phyloP scores from a whole-genome alignment of 1,139 yeast genomes.

The Kodamaea fungicola region DNA sequence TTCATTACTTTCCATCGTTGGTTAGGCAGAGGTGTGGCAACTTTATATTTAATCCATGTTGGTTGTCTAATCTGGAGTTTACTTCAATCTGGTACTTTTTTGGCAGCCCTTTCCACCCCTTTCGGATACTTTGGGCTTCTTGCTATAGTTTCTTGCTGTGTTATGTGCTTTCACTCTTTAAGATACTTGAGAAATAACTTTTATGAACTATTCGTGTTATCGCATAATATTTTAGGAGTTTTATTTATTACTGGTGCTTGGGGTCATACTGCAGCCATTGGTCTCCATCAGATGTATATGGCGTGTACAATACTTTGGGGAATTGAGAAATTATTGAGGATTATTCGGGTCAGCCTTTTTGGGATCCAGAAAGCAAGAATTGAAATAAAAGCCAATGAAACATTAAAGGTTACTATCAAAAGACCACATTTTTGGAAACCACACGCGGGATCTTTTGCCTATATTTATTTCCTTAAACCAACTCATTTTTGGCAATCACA shows the following conservation, averaged over 20 bases:
- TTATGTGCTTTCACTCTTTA: slow-evolving; percentile 15
- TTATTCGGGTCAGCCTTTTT: slow-evolving; percentile 13
- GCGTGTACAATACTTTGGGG: slow-evolving; percentile 19
- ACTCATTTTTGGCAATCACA: slow-evolving; percentile 22
- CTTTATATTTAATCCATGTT: slow-evolving; percentile 17
- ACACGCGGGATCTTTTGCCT: slow-evolving; percentile 15
- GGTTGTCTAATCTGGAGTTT: slow-evolving; percentile 8
- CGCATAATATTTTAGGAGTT: slow-evolving; percentile 15
- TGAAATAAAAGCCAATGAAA: slow-evolving; percentile 16
- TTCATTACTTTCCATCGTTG: slow-evolving; percentile 21
- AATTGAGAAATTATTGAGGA: slow-evolving; percentile 14
- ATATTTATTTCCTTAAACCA: slow-evolving; percentile 16
- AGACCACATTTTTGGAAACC: slow-evolving; percentile 17
- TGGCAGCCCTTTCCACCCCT: neutral
- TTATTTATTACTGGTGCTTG: slow-evolving; percentile 15
- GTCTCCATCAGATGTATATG: slow-evolving; percentile 9
- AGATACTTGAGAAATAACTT: slow-evolving; percentile 11
- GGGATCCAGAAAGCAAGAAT: slow-evolving; percentile 18
- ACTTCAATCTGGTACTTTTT: slow-evolving; percentile 3
- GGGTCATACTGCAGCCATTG: slow-evolving; percentile 7
- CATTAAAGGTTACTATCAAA: slow-evolving; percentile 15
- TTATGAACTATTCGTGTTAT: slow-evolving; percentile 17
- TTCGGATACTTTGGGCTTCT: slow-evolving; percentile 13
- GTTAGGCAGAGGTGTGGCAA: slow-evolving; percentile 18
- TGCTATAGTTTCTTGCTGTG: slow-evolving; percentile 9